These are phyloP conservation scores for Paramecium pentaurelia DNA, from an alignment of 73 alveolate genomes.

Conservation along the genomic window DNA sequence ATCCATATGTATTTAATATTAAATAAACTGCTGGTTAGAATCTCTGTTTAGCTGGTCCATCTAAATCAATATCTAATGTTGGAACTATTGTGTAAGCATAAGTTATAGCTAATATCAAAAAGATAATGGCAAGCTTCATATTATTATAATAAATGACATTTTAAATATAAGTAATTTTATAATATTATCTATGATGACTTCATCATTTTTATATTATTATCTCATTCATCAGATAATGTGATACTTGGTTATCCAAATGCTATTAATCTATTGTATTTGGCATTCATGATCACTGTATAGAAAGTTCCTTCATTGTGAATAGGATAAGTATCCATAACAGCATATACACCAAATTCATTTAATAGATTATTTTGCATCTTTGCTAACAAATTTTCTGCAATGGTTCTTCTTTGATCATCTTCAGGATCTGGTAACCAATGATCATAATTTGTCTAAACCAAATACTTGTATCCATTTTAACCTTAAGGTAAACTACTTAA, in stretches of 20 bases:
- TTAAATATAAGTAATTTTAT: not conserved
- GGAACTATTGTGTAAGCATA: not conserved
- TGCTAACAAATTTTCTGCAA: not conserved
- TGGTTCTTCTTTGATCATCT: constrained; percentile 33
- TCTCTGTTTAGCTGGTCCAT: constrained; percentile 2
- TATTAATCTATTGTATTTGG: constrained; percentile 13
- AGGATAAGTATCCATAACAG: constrained; percentile 48
- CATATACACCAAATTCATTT: constrained; percentile 45
- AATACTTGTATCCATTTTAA: not conserved
- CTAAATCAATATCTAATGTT: not conserved
- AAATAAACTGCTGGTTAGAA: not conserved
- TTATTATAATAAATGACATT: not conserved
- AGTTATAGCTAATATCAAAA: not conserved
- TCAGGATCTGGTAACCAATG: constrained; percentile 40
- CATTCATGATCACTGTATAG: constrained; percentile 5
- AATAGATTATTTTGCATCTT: not conserved
- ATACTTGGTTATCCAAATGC: constrained; percentile 44
- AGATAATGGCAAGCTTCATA: not conserved
- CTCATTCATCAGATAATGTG: not conserved
- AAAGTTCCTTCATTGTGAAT: constrained; percentile 47
- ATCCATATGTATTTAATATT: constrained; percentile 8
- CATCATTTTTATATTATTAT: not conserved
- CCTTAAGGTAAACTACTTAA: not conserved
- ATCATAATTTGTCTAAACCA: constrained; percentile 36
- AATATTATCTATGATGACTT: constrained; percentile 22